phyloP scores from a whole-genome alignment of 208 protist genomes.

The Acanthamoeba royreba region DNA sequence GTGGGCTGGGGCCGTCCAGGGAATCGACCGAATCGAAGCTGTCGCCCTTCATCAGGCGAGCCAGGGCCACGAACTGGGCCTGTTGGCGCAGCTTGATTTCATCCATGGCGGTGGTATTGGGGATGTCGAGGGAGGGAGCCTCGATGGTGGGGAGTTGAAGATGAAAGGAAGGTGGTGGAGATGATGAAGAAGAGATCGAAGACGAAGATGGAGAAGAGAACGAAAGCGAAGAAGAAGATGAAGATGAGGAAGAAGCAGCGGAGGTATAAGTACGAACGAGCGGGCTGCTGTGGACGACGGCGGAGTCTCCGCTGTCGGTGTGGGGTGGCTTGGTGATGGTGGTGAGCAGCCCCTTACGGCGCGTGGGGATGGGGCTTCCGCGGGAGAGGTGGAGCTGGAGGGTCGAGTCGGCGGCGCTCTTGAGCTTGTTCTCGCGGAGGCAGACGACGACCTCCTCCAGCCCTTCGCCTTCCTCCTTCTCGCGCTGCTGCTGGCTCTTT shows the following conservation, averaged over 20 bases:
- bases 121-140: neutral
- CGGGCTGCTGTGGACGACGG: too few relatives aligned
- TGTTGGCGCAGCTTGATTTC: neutral
- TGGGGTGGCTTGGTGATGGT: too few relatives aligned
- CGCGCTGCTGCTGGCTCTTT: neutral
- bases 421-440: neutral
- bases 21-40: neutral
- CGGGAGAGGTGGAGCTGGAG: neutral
- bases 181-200: neutral
- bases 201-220: neutral
- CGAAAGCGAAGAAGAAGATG: too few relatives aligned
- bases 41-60: neutral
- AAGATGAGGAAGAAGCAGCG: too few relatives aligned
- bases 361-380: neutral
- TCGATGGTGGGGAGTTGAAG: too few relatives aligned
- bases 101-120: neutral
- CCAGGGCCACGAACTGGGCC: neutral
- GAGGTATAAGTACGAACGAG: too few relatives aligned
- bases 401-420: neutral
- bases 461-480: neutral
- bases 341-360: neutral
- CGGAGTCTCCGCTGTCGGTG: too few relatives aligned
- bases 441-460: neutral
- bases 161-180: neutral
- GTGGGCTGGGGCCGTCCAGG: too few relatives aligned